Conservation (phyloP, 2,329 filamentous ascomycete genomes). For the Falciphora oryzae region DNA sequence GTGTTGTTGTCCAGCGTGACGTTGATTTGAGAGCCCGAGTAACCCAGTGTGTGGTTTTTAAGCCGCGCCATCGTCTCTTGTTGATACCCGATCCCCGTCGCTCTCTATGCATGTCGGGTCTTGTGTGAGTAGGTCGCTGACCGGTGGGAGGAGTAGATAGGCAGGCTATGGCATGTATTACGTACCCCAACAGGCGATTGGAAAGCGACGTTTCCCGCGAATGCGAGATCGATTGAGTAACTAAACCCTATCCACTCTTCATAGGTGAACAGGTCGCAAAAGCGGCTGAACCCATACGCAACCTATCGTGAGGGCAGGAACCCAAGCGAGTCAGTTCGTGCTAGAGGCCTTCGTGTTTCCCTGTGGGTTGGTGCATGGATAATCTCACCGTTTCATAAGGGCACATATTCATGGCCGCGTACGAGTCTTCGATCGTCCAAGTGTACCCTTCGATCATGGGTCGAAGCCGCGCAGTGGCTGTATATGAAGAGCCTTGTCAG, state of each 20-base stretch:
- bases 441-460: conserved; percentile 50
- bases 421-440: conserved; percentile 59
- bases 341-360: background rate
- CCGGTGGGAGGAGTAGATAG: background rate
- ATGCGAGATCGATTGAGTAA: conserved; percentile 63
- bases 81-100: conserved; percentile 68
- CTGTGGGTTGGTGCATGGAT: background rate
- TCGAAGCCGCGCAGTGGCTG: conserved; percentile 53
- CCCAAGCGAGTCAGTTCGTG: no score
- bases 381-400: conserved; percentile 61
- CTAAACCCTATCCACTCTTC: conserved; percentile 68
- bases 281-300: conserved; percentile 68
- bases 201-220: conserved; percentile 56
- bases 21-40: conserved; percentile 57
- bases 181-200: conserved; percentile 56
- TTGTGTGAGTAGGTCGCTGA: background rate
- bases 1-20: conserved; percentile 63
- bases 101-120: conserved; percentile 37
- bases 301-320: conserved; percentile 30
- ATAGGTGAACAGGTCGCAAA: conserved; percentile 70
- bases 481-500: conserved; percentile 4
- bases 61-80: conserved; percentile 68
- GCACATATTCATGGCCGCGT: conserved; percentile 65
- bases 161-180: conserved; percentile 10
- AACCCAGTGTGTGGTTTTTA: conserved; percentile 57